phyloP scores from a whole-genome alignment of 371 early-diverging fungal species.

The Dichotomocladium elegans region DNA sequence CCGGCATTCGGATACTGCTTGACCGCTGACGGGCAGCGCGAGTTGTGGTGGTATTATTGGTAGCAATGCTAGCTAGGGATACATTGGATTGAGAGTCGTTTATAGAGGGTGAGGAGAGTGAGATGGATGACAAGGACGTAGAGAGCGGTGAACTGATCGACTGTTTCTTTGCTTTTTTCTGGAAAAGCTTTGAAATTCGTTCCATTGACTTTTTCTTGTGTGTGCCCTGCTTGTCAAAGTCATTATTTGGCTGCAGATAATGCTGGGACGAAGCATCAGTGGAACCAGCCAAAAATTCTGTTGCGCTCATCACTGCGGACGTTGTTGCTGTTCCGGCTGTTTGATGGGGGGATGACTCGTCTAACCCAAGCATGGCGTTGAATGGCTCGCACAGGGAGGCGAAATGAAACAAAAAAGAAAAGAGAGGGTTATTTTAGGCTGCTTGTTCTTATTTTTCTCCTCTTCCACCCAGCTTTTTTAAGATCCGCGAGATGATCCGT shows the following conservation, averaged over 20 bases:
- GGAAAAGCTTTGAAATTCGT: slow-evolving; percentile 40
- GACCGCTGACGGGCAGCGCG: neutral
- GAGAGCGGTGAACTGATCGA: slow-evolving; percentile 8
- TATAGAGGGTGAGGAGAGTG: slow-evolving; percentile 18
- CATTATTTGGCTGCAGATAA: slow-evolving; percentile 4
- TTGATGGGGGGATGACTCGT: no score
- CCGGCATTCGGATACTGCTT: neutral
- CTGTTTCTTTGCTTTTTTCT: slow-evolving; percentile 34
- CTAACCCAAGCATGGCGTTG: no score
- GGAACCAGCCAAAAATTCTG: slow-evolving; percentile 3
- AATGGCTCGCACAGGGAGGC: no score
- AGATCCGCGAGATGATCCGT: no score
- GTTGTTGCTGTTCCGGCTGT: no score
- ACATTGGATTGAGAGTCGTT: slow-evolving; percentile 1
- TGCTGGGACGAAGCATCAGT: neutral
- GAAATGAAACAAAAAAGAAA: neutral
- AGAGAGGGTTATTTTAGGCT: no score
- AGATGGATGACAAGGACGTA: slow-evolving; percentile 21
- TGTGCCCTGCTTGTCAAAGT: slow-evolving; percentile 9
- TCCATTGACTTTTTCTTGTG: slow-evolving; percentile 31
- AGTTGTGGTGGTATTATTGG: neutral
- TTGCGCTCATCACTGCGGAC: neutral
- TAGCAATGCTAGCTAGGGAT: no score
- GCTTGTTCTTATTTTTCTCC: no score
- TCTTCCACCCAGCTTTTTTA: slow-evolving; percentile 2